phyloP scores from a whole-genome alignment of 495 filamentous ascomycete genomes.

The Tuber calosporum region DNA sequence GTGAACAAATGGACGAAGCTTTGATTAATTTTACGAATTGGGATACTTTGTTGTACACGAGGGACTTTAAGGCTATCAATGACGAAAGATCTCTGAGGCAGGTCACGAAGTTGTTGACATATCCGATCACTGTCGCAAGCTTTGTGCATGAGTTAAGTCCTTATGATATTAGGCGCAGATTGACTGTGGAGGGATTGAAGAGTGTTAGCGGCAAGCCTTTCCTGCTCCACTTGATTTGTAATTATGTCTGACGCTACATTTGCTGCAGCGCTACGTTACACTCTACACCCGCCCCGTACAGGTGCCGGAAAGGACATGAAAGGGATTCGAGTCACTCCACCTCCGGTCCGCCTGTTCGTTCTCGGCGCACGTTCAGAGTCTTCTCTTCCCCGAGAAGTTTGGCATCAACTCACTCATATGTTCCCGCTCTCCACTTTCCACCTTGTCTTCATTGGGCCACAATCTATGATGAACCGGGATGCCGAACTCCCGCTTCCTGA shows the following conservation, averaged over 20 bases:
- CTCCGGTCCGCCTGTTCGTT: conserved; percentile 84
- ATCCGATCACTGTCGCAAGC: conserved; percentile 84
- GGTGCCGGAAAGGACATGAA: conserved; percentile 69
- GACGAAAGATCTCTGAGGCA: conserved; percentile 79
- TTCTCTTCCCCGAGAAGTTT: conserved; percentile 84
- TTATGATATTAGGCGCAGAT: conserved; percentile 65
- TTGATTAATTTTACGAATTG: conserved; percentile 96
- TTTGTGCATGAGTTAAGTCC: conserved; percentile 89
- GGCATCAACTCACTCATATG: conserved; percentile 82
- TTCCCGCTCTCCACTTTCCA: conserved; percentile 78
- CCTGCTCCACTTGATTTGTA: not conserved
- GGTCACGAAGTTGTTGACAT: conserved; percentile 84
- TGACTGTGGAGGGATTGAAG: conserved; percentile 83
- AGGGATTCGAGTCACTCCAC: conserved; percentile 71
- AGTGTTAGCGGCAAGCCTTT: conserved; percentile 71
- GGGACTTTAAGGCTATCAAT: conserved; percentile 82
- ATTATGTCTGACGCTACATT: not conserved
- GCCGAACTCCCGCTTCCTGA: conserved; percentile 83
- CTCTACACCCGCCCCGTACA: conserved; percentile 73
- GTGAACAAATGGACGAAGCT: conserved; percentile 79
- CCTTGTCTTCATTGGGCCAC: conserved; percentile 89
- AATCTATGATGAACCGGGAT: conserved; percentile 86
- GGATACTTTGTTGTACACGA: conserved; percentile 89
- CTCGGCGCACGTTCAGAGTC: conserved; percentile 94
- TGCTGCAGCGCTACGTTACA: conserved; percentile 79